Base-by-base conservation (phyloP, 1,284 basidiomycete species). In the Trametes polyzona region DNA sequence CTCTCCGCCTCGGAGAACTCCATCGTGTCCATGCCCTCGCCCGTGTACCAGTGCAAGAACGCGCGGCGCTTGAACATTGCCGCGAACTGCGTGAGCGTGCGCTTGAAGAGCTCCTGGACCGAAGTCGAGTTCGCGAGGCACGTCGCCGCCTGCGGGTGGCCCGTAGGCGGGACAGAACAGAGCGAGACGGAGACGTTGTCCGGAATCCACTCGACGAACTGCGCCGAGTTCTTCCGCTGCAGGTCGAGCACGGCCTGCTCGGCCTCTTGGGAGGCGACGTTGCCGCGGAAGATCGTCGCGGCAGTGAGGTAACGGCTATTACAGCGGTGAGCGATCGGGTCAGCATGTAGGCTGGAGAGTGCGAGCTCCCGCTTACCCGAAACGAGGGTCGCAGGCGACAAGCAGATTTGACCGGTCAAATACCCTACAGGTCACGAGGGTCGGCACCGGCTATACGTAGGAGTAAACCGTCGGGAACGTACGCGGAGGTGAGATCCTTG, bases 1-100 rank as follows among this genome's bases (percentile, higher is more conserved):
- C 87, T 92, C 75, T 93, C 91, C 0, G 92, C 91, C 71, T 96
- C 94, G 1, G 91, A 86, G 74, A 97, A 96, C 74, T 96, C 95
- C 90, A 95, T 90, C 47, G 85, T 73, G 71, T 94, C 92, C 94
- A 95, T 95, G 52, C 94, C 94, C 73, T 95, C 93, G 23, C 86
- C 90, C 17, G 88, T 92, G 74, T 95, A 95, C 91, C 93, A 95
- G 72, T 96, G 93, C 57, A 95, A 75, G 81, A 92, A 96, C 2
- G 95, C 94, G 50, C 82, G 79, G 42, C 93, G 83, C 71, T 89
- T 90, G 76, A 85, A 95, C 90, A 95, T 93, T 3, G 80, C 76
- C 1, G 82, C 63, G 76, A 95, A 96, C 85, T 95, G 81, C n/a
- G 79, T 73, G 56, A 91, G 79, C 46, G 82, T 92, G 30, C 95